These are phyloP conservation scores for Lactarius pseudohatsudake DNA, from an alignment of 768 basidiomycete species.

Conservation along the genomic window DNA sequence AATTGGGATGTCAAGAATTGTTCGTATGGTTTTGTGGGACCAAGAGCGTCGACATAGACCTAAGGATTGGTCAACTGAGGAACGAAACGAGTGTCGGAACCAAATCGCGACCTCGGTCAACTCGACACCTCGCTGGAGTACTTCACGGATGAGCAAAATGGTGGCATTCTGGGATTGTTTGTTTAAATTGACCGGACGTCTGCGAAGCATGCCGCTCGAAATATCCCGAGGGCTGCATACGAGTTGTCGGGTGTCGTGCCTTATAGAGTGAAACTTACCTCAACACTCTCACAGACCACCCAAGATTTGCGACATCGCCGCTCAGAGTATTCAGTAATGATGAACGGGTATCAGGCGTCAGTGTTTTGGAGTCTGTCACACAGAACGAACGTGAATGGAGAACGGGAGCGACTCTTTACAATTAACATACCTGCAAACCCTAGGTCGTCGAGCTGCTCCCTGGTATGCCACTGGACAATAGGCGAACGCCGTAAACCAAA, in stretches of 20 bases:
- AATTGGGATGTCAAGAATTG: conserved; percentile 77
- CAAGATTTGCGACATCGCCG: conserved; percentile 69
- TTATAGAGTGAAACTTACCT: conserved; percentile 13
- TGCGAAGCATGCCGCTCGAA: conserved; percentile 85
- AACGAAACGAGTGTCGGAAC: neutral
- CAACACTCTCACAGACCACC: conserved; percentile 75
- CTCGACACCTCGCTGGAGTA: conserved; percentile 75
- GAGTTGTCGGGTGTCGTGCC: conserved; percentile 19
- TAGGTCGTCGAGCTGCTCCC: conserved; percentile 67
- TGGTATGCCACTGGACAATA: conserved; percentile 84
- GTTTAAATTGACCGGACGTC: conserved; percentile 84
- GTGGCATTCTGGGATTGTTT: conserved; percentile 89
- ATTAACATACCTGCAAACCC: conserved; percentile 81
- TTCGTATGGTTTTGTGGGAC: conserved; percentile 83
- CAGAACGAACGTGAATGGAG: neutral
- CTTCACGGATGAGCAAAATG: conserved; percentile 79
- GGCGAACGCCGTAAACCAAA: conserved; percentile 92
- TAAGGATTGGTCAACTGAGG: conserved; percentile 35
- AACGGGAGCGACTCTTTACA: neutral
- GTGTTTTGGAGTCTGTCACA: conserved; percentile 82
- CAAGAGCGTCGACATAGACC: conserved; percentile 95
- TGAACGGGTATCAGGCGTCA: conserved; percentile 70
- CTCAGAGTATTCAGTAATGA: conserved; percentile 64
- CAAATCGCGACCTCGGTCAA: conserved; percentile 63
- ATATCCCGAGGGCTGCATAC: conserved; percentile 80